A percentile compares a stretch with the other conserved stretches of the same genome.
Conservation (phyloP, 1,139 yeast genomes). For the Blastobotrys serpentis region DNA sequence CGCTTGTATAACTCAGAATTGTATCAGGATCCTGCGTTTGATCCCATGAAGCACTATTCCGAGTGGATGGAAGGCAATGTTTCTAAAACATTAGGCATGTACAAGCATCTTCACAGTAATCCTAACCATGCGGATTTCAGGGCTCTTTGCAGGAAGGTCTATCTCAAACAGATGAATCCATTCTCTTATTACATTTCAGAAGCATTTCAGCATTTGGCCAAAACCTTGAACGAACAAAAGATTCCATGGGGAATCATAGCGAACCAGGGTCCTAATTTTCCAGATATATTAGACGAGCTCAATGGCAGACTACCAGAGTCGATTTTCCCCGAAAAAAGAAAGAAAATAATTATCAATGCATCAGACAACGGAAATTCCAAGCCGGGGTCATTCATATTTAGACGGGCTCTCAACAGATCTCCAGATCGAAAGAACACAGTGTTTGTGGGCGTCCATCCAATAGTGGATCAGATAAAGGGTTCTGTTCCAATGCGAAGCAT, state of each 20-base stretch:
- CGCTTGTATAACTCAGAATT: constrained; percentile 5
- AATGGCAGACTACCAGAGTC: constrained; percentile 11
- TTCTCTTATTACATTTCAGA: constrained; percentile 13
- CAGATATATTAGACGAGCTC: constrained; percentile 16
- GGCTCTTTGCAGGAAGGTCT: constrained; percentile 6
- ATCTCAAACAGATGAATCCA: constrained; percentile 8
- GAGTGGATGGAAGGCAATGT: constrained; percentile 7
- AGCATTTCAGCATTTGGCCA: constrained; percentile 11
- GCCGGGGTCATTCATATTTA: constrained; percentile 22
- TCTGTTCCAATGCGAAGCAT: constrained; percentile 7
- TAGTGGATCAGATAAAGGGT: constrained; percentile 7
- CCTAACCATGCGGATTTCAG: constrained; percentile 10
- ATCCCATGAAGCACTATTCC: constrained; percentile 5
- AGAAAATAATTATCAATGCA: constrained; percentile 24
- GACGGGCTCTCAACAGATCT: constrained; percentile 12
- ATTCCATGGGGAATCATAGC: constrained; percentile 36
- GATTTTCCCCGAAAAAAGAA: constrained; percentile 12
- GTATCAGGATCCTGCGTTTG: constrained; percentile 4
- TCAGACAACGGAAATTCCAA: constrained; percentile 26
- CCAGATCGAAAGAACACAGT: constrained; percentile 3
- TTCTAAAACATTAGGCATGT: constrained; percentile 6
- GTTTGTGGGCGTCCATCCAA: constrained; percentile 12
- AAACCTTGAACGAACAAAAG: constrained; percentile 9
- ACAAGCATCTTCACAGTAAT: constrained; percentile 2
- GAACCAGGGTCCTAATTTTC: constrained; percentile 30